Base-by-base conservation (phyloP, 2,329 filamentous ascomycete genomes). In the Fusarium tupiense region DNA sequence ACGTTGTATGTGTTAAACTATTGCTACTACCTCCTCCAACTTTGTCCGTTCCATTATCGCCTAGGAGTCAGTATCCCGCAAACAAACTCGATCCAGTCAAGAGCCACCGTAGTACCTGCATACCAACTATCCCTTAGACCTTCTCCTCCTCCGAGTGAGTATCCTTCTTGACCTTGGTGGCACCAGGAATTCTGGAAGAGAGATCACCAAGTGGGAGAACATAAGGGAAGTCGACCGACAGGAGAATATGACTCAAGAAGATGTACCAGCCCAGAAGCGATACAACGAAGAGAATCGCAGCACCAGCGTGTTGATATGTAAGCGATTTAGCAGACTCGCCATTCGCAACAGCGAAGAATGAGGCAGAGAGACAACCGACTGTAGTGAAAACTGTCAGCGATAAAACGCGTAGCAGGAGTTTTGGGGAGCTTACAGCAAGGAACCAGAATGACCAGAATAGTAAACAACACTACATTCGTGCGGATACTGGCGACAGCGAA, bases 231-330 rank as follows among this genome's bases (percentile, higher is more conserved):
- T 59, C 56, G 17, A 59, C 56, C 19, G 56, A 59, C 14, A 29
- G 31, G 8, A 59, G 56, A 8, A 59, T 59, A 6, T 59, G 41
- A 6, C 41, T 50, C 24, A 59, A 11, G 41, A 59, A 59, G 33
- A 59, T 59, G 11, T 59, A 59, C 56, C 56, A 59, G 6, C 56
- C 56, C 41, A 59, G 8, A 3, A 59, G 12, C 8, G 56, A 59
- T 3, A 59, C 56, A 8, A 59, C 56, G 3, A 59, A 37, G 16
- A 59, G 41, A 2, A 59, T 59, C 12, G 33, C 56, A 31, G 56
- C 56, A 7, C 56, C 56, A 9, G 56, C 56, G 7, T 59, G 56
- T 6, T 59, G 56, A 8, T 50, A 59, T 12, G 56, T 59, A 8
- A n/a, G 11, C 1, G 56, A 44, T 17, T 38, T 59, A 5, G 17